Base-by-base conservation (phyloP, 208 protist genomes). In the Trypanosoma melophagium region DNA sequence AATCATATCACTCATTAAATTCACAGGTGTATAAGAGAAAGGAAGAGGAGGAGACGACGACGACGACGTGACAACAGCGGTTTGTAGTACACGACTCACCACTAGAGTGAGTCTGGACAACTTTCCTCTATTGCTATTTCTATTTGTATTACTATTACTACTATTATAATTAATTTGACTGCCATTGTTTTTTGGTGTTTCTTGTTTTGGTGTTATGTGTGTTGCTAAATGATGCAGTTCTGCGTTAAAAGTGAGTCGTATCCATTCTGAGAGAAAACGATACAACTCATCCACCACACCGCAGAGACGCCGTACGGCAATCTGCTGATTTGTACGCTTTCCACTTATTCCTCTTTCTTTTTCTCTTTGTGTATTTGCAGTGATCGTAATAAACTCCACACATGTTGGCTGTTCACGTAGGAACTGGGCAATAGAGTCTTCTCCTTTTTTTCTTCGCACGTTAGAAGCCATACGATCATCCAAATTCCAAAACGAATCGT, bases 221-320 rank as follows among this genome's bases (percentile, higher is more conserved):
- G 21, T 14, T 17, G 31, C 1, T 9, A 53, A 25, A 40, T 5
- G 12, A 35, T 7, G 38, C 10, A 68, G 1, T 35, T 51, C n/a
- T 19, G n/a, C n/a, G 31, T 59, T 41, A 12, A 52, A 40, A 19
- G 47, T 40, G 10, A 41, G 41, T n/a, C 51, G 22, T 10, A 60
- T 28, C 63, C 63, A 68, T 38, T 68, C 63, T 8, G 63, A 42
- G 44, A 68, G 40, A 60, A 68, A 68, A 8, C 41, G 53, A 28
- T 50, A 68, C 22, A 68, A 49, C 22, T 68, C 63, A 40, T 60
- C 63, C 24, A 25, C 63, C 0, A 68, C 63, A 52, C n/a, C 28
- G 12, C 63, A 41, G 9, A 68, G 44, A 13, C 63, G 47, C 19
- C 63, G 17, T 19, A 68, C 63, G 0, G 22, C 12, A 1, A 35